Evolutionary conservation across 2,329 filamentous ascomycete species (phyloP).

Genomic region (Paecilomyces sp.): DNA sequence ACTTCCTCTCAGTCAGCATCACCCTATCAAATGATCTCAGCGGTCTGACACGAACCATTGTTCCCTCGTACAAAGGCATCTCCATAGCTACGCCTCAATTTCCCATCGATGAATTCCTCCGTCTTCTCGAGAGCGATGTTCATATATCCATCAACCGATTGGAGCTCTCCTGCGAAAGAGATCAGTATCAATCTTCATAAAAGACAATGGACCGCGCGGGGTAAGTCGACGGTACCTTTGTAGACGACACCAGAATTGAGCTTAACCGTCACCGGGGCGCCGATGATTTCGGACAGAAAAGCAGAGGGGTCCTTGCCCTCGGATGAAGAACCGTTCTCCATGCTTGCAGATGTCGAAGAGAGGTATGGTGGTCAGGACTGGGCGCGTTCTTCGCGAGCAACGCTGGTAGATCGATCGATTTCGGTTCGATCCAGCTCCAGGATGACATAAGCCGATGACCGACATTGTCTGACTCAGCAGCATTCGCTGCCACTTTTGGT

Average conservation of each 20-base stretch:
- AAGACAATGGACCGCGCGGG: not conserved
- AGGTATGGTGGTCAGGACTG: not conserved
- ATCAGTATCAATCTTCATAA: conserved; percentile 3
- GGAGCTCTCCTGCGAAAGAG: conserved; percentile 67
- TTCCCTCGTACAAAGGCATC: not conserved
- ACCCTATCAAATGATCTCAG: too few relatives aligned
- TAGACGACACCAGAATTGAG: conserved; percentile 98
- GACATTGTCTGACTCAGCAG: not conserved
- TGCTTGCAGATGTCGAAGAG: conserved; percentile 28
- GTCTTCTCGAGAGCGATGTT: conserved; percentile 98
- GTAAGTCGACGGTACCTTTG: conserved; percentile 58
- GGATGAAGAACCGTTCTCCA: conserved; percentile 65
- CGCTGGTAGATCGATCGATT: not conserved
- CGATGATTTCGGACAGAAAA: conserved; percentile 91
- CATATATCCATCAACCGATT: conserved; percentile 99
- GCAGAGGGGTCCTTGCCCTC: conserved; percentile 89
- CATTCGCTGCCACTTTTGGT: not conserved
- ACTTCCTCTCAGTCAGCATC: too few relatives aligned
- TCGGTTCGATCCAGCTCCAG: not conserved
- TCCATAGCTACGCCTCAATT: conserved; percentile 57
- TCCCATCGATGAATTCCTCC: conserved; percentile 81
- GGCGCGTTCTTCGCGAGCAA: not conserved
- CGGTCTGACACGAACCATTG: too few relatives aligned
- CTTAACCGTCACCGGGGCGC: conserved; percentile 89
- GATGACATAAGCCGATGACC: not conserved